phyloP scores from a whole-genome alignment of 768 basidiomycete genomes.

The Tephrocybe sp. region DNA sequence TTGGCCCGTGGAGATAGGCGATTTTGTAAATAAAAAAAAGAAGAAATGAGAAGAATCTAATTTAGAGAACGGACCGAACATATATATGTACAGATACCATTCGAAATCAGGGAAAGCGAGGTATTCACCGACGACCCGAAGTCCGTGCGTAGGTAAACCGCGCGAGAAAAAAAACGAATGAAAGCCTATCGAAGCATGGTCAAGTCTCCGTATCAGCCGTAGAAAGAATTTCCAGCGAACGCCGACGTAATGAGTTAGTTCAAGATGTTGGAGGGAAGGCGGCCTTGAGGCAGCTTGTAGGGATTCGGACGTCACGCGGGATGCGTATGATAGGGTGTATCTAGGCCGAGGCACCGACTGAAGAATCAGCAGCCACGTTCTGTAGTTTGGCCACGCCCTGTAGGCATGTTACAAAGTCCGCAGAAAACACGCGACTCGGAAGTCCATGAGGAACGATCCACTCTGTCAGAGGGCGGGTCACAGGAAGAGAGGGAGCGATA shows the following conservation, averaged over 20 bases:
- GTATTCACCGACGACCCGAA: neutral
- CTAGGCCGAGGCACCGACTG: neutral
- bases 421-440: too few relatives aligned
- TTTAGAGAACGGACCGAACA: too few relatives aligned
- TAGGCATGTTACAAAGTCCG: neutral
- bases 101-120: too few relatives aligned
- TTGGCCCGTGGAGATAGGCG: too few relatives aligned
- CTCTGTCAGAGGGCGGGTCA: neutral
- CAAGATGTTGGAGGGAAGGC: neutral
- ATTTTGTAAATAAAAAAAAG: too few relatives aligned
- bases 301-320: neutral
- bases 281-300: neutral
- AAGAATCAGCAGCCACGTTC: neutral
- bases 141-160: neutral
- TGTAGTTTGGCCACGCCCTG: neutral
- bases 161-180: neutral
- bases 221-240: neutral
- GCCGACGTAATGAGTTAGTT: neutral
- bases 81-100: too few relatives aligned
- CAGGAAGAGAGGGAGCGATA: neutral
- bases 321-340: neutral
- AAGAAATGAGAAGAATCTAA: too few relatives aligned
- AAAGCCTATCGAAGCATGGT: neutral
- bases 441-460: too few relatives aligned
- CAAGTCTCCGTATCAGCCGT: slow-evolving; percentile 2